Evolutionary conservation across 768 basidiomycete species (phyloP).

Genomic region (Lactarius deliciosus): DNA sequence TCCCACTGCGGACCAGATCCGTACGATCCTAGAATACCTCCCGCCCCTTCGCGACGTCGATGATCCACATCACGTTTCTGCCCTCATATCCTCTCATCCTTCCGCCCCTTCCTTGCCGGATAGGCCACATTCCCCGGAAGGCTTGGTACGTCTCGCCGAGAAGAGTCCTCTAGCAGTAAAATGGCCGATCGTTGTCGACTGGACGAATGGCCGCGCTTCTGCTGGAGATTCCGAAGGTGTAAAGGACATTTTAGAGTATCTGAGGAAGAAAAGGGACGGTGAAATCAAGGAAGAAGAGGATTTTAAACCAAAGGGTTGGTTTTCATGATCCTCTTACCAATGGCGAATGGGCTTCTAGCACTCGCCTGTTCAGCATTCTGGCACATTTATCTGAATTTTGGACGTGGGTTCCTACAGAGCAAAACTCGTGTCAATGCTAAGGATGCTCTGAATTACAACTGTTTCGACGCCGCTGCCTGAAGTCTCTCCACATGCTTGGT

Average conservation of each 20-base stretch:
- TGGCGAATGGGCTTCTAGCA: neutral
- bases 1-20: constrained; percentile 68
- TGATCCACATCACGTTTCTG: constrained; percentile 33
- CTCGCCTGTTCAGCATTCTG: neutral
- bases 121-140: constrained; percentile 44
- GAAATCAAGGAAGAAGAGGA: constrained; percentile 49
- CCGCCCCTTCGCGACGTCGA: constrained; percentile 36
- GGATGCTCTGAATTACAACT: neutral
- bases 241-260: constrained; percentile 58
- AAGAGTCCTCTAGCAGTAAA: constrained; percentile 61
- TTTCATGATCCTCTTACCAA: constrained; percentile 37
- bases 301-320: constrained; percentile 56
- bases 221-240: constrained; percentile 72
- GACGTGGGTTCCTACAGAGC: neutral
- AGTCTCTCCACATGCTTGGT: neutral
- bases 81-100: constrained; percentile 65
- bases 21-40: constrained; percentile 64
- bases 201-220: constrained; percentile 62
- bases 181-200: constrained; percentile 82
- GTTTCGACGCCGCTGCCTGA: neutral
- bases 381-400: neutral
- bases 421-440: neutral
- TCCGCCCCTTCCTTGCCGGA: constrained; percentile 39
- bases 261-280: constrained; percentile 68
- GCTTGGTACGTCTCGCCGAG: constrained; percentile 49